Evolutionary conservation across 169 alveolate species (phyloP).

Genomic region (Theileria annulata): DNA sequence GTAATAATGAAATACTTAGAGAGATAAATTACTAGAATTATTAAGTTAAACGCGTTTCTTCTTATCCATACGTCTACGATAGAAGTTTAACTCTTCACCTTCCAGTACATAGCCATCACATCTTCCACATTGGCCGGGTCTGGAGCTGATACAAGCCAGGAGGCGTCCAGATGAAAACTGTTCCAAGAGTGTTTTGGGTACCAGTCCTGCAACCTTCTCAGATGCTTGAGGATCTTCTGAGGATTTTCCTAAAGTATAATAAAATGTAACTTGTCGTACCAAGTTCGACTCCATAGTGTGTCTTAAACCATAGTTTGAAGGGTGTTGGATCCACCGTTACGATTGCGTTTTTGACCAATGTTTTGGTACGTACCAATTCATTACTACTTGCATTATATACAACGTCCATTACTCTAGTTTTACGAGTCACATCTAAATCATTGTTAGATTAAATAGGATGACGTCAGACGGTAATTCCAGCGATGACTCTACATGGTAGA

Average conservation of each 20-base stretch:
- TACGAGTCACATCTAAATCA: slow-evolving; percentile 76
- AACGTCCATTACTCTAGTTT: slow-evolving; percentile 95
- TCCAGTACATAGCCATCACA: slow-evolving; percentile 69
- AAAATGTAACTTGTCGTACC: slow-evolving; percentile 13
- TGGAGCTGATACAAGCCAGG: slow-evolving; percentile 95
- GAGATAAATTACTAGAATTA: no score
- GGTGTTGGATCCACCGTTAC: slow-evolving; percentile 99
- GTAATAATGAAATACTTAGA: no score
- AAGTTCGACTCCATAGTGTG: slow-evolving; percentile 85
- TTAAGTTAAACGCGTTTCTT: slow-evolving; percentile 83
- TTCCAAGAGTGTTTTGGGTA: slow-evolving; percentile 84
- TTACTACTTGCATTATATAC: slow-evolving; percentile 99
- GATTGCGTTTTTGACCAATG: slow-evolving; percentile 96
- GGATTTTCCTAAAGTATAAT: slow-evolving; percentile 28
- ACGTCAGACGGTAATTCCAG: slow-evolving; percentile 76
- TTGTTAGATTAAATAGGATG: neutral
- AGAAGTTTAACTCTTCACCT: slow-evolving; percentile 95
- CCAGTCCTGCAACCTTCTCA: slow-evolving; percentile 63
- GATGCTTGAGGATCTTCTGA: slow-evolving; percentile 46
- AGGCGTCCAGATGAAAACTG: slow-evolving; percentile 95
- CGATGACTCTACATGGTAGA: slow-evolving; percentile 52
- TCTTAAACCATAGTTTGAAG: slow-evolving; percentile 92
- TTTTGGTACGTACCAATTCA: slow-evolving; percentile 99
- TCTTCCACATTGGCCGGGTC: slow-evolving; percentile 71
- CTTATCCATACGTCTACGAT: slow-evolving; percentile 95